A percentile compares a stretch with the other conserved stretches of the same genome.
Conservation (phyloP, 768 basidiomycete genomes). For the Calvatia gigantea region DNA sequence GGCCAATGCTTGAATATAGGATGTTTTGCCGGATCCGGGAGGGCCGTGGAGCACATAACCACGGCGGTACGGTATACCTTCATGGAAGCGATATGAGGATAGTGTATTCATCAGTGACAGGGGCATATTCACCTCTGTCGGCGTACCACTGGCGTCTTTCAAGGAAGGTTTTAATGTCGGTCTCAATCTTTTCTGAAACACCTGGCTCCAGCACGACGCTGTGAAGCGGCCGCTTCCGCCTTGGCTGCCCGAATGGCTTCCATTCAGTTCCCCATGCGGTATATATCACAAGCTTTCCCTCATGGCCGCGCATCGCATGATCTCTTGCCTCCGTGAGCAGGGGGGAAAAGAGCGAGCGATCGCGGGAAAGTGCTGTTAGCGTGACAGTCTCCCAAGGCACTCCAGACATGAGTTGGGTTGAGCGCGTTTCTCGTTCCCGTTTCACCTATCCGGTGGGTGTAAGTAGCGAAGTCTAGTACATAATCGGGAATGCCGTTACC, state of each 20-base stretch:
- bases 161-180: constrained; percentile 81
- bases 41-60: constrained; percentile 96
- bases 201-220: constrained; percentile 88
- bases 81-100: constrained; percentile 7
- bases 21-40: constrained; percentile 97
- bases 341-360: constrained; percentile 73
- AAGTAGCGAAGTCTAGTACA: constrained; percentile 2
- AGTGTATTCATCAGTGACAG: neutral
- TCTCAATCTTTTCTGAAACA: constrained; percentile 79
- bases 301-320: constrained; percentile 78
- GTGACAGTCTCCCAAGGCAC: constrained; percentile 97
- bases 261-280: constrained; percentile 97
- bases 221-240: constrained; percentile 77
- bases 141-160: constrained; percentile 90
- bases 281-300: constrained; percentile 94
- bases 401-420: constrained; percentile 89
- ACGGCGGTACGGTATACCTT: constrained; percentile 95
- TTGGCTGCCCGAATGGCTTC: constrained; percentile 91
- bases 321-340: constrained; percentile 88
- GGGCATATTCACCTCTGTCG: constrained; percentile 69
- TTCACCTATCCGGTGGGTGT: constrained; percentile 60
- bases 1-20: constrained; percentile 96
- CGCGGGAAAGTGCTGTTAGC: constrained; percentile 87
- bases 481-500: constrained; percentile 37
- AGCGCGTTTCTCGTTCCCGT: constrained; percentile 89